These are phyloP conservation scores for Paramecium sonneborni DNA, from an alignment of 73 alveolate species.

Conservation along the genomic window DNA sequence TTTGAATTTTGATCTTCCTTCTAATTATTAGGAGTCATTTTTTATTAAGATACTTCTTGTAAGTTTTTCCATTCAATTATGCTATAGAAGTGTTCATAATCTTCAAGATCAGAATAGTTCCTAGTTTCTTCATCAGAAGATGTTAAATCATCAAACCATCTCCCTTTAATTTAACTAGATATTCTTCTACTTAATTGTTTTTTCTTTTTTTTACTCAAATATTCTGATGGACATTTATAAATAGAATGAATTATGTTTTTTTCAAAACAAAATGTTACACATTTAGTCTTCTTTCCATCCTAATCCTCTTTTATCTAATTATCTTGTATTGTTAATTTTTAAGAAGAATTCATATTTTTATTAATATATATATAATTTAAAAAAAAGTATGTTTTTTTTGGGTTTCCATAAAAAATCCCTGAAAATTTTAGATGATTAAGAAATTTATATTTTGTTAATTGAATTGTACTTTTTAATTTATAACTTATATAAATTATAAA, in stretches of 20 bases:
- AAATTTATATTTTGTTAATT: too few relatives aligned
- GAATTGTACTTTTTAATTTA: not conserved
- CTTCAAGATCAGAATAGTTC: not conserved
- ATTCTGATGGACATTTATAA: not conserved
- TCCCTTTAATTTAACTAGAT: not conserved
- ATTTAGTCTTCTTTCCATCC: not conserved
- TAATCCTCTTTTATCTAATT: not conserved
- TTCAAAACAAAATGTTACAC: constrained; percentile 7
- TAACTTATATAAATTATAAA: not conserved
- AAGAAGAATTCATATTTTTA: too few relatives aligned
- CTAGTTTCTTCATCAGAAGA: constrained; percentile 5
- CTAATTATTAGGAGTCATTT: not conserved
- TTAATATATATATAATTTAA: too few relatives aligned
- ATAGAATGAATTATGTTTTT: not conserved
- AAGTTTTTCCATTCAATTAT: not conserved
- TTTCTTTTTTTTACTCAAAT: not conserved
- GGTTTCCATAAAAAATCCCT: too few relatives aligned
- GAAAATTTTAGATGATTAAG: too few relatives aligned
- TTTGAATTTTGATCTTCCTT: not conserved
- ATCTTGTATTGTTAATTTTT: not conserved
- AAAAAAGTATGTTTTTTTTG: too few relatives aligned
- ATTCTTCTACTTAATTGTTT: not conserved
- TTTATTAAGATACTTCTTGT: not conserved
- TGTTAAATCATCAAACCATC: not conserved
- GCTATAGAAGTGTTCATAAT: not conserved